phyloP scores from a whole-genome alignment of 2,329 filamentous ascomycete genomes.

The Metarhizium brunneum region DNA sequence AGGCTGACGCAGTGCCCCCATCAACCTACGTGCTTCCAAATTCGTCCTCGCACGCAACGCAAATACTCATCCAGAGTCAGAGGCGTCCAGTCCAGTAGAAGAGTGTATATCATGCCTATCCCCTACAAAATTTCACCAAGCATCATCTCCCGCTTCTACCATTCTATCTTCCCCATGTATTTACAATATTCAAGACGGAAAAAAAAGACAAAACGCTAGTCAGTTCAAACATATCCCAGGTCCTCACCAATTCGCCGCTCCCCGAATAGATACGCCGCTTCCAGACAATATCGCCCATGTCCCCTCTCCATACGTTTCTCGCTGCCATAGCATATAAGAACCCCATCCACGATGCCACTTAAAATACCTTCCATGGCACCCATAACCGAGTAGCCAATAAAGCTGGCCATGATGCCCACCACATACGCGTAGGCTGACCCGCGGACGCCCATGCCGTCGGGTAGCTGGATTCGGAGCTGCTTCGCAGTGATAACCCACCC shows the following conservation, averaged over 20 bases:
- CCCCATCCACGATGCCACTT: slow-evolving; percentile 77
- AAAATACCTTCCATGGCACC: slow-evolving; percentile 85
- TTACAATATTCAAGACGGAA: background rate
- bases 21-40: background rate
- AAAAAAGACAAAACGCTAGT: background rate
- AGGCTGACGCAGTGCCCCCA: too few species aligned
- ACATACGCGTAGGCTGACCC: slow-evolving; percentile 93
- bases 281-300: slow-evolving; percentile 75
- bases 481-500: slow-evolving; percentile 95
- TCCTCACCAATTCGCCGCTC: slow-evolving; percentile 32
- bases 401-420: slow-evolving; percentile 82
- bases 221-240: slow-evolving; percentile 7
- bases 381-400: slow-evolving; percentile 90
- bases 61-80: background rate
- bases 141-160: background rate
- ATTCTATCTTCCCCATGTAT: background rate
- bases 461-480: slow-evolving; percentile 55
- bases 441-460: slow-evolving; percentile 44
- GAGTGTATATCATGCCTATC: background rate
- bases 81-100: background rate
- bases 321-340: slow-evolving; percentile 89
- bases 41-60: background rate
- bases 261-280: slow-evolving; percentile 83
- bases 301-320: slow-evolving; percentile 63
- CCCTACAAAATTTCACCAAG: background rate